Evolutionary conservation across 768 basidiomycete genomes (phyloP).

Genomic region (Dictyophora rubrovolvata): DNA sequence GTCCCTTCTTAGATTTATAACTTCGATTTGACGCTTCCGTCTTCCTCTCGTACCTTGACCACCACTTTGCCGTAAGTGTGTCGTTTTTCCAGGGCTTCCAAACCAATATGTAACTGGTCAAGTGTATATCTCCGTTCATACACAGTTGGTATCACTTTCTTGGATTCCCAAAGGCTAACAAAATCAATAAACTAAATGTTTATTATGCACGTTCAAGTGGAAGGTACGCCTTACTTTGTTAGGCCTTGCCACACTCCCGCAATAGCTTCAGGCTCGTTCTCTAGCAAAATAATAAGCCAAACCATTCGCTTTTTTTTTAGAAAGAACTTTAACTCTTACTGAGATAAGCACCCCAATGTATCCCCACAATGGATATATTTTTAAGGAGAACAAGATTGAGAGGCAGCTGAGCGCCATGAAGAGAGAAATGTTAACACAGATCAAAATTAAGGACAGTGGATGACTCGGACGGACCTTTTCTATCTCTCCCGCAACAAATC

Average conservation of each 20-base stretch:
- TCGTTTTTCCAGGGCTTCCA: constrained; percentile 66
- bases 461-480: constrained; percentile 48
- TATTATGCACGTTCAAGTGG: neutral
- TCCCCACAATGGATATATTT: constrained; percentile 73
- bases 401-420: constrained; percentile 46
- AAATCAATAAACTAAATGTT: neutral
- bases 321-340: constrained; percentile 31
- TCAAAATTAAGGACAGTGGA: constrained; percentile 8
- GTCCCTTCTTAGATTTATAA: constrained; percentile 30
- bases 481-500: constrained; percentile 78
- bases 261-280: constrained; percentile 55
- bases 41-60: constrained; percentile 50
- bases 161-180: constrained; percentile 57
- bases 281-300: constrained; percentile 23
- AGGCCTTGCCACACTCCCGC: constrained; percentile 64
- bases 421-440: constrained; percentile 12
- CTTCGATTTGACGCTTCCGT: constrained; percentile 16
- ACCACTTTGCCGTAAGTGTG: constrained; percentile 92
- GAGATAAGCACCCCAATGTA: constrained; percentile 80
- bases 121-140: constrained; percentile 65
- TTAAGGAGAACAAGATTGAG: constrained; percentile 70
- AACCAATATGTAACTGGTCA: constrained; percentile 53
- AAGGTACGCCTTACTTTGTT: constrained; percentile 36
- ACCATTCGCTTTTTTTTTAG: neutral
- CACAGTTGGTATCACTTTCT: constrained; percentile 54